Conservation (phyloP, 495 filamentous ascomycete species). For the Patellaria atrata region DNA sequence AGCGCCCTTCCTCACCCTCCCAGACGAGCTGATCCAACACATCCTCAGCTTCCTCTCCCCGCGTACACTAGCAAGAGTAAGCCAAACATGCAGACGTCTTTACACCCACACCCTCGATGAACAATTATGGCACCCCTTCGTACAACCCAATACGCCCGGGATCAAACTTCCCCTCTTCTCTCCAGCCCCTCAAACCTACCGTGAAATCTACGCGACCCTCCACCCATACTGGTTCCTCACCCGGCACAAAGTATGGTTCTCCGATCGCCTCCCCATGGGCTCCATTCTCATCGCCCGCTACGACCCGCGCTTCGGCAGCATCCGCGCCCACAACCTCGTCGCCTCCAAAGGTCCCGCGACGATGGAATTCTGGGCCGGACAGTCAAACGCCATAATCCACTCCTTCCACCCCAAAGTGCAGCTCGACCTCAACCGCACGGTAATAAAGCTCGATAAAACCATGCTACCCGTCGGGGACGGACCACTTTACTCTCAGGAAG, state of each 20-base stretch:
- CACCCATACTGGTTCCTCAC: constrained; percentile 77
- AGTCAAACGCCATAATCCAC: constrained; percentile 58
- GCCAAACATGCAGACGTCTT: constrained; percentile 20
- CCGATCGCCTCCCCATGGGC: constrained; percentile 52
- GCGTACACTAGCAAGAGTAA: constrained; percentile 15
- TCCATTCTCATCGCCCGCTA: constrained; percentile 61
- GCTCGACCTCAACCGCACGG: constrained; percentile 56
- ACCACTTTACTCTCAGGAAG: constrained; percentile 26
- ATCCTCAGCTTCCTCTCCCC: constrained; percentile 18
- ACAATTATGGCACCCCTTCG: constrained; percentile 21
- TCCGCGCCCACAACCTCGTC: constrained; percentile 68
- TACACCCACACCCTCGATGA: constrained; percentile 19
- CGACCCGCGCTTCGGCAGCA: constrained; percentile 52
- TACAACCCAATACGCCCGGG: constrained; percentile 17
- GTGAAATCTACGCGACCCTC: constrained; percentile 54
- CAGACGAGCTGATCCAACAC: constrained; percentile 21
- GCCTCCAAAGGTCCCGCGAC: constrained; percentile 39
- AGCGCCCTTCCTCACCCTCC: constrained; percentile 14
- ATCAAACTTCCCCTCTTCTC: constrained; percentile 4
- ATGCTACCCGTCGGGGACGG: constrained; percentile 2
- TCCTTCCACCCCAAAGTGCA: constrained; percentile 52
- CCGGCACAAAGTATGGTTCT: constrained; percentile 71
- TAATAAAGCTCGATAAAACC: constrained; percentile 40
- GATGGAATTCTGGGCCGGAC: constrained; percentile 46
- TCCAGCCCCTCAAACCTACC: constrained; percentile 16